These are phyloP conservation scores for Solanum appendiculatum DNA, from an alignment of 257 asterid species.

Conservation along the genomic window DNA sequence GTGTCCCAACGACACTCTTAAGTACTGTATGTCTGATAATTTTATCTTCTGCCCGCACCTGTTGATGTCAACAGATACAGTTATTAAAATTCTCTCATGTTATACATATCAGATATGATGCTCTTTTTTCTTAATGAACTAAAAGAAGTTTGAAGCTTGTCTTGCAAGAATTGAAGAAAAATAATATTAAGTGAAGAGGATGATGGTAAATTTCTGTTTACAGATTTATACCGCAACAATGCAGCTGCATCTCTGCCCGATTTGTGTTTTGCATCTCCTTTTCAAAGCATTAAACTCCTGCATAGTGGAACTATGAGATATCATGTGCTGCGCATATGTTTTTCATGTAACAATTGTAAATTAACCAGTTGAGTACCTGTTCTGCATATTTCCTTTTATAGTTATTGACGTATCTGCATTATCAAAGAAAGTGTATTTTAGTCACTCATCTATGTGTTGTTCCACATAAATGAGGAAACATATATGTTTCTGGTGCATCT, in stretches of 20 bases:
- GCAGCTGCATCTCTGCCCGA: conserved; percentile 55
- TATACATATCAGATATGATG: neutral
- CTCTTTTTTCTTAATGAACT: neutral
- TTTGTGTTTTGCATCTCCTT: conserved; percentile 39
- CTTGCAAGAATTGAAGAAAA: neutral
- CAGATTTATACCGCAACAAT: conserved; percentile 37
- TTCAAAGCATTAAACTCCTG: conserved; percentile 57
- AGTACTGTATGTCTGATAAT: conserved; percentile 15
- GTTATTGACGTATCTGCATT: conserved; percentile 44
- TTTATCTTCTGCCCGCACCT: conserved; percentile 38
- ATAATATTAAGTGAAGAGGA: neutral
- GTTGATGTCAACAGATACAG: neutral
- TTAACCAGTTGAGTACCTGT: conserved; percentile 30
- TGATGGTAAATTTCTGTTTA: neutral
- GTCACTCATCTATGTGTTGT: neutral
- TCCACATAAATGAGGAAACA: neutral
- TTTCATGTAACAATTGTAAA: neutral
- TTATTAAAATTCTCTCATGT: neutral
- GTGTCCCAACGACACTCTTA: conserved; percentile 54
- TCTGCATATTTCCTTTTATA: conserved; percentile 51
- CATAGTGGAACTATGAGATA: neutral
- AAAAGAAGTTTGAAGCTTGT: neutral
- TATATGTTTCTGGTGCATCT: neutral
- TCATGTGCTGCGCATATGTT: neutral
- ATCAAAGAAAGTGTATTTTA: conserved; percentile 3